phyloP scores from a whole-genome alignment of 2,329 filamentous ascomycete genomes.

The Sclerotinia minor region DNA sequence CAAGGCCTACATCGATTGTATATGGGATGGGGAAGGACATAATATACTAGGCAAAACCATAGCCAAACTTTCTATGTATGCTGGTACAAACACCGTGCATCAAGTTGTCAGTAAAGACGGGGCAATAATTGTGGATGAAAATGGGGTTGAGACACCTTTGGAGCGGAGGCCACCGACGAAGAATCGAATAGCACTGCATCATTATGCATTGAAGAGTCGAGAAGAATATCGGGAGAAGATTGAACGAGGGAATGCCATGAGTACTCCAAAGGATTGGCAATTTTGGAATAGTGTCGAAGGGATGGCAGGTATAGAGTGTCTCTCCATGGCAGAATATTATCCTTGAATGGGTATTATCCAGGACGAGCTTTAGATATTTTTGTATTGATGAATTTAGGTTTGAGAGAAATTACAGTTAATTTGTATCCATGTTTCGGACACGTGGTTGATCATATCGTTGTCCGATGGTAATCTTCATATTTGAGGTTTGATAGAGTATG shows the following conservation, averaged over 20 bases:
- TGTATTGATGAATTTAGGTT: not conserved
- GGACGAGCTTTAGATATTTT: not conserved
- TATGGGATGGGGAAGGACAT: constrained; percentile 37
- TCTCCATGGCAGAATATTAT: constrained; percentile 38
- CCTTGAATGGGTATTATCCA: constrained; percentile 26
- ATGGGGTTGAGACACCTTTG: constrained; percentile 32
- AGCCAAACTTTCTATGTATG: constrained; percentile 33
- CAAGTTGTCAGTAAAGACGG: constrained; percentile 32
- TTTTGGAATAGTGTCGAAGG: constrained; percentile 40
- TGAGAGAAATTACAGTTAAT: not conserved
- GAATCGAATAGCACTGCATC: constrained; percentile 40
- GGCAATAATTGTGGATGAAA: constrained; percentile 36
- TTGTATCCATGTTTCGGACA: not conserved
- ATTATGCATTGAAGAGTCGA: constrained; percentile 42
- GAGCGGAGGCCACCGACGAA: constrained; percentile 38
- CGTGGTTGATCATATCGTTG: not conserved
- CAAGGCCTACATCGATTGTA: constrained; percentile 40
- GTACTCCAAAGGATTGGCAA: constrained; percentile 34
- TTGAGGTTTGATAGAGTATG: not conserved
- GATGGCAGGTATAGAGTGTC: constrained; percentile 34
- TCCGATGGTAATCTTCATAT: not conserved
- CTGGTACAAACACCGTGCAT: constrained; percentile 25
- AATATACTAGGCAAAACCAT: constrained; percentile 42
- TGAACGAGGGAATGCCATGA: constrained; percentile 37
- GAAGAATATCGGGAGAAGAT: constrained; percentile 42